Evolutionary conservation across 208 protist genomes (phyloP), one percentile per base, ranked within the genome.

Genomic region (Herpetomonas muscarum): DNA sequence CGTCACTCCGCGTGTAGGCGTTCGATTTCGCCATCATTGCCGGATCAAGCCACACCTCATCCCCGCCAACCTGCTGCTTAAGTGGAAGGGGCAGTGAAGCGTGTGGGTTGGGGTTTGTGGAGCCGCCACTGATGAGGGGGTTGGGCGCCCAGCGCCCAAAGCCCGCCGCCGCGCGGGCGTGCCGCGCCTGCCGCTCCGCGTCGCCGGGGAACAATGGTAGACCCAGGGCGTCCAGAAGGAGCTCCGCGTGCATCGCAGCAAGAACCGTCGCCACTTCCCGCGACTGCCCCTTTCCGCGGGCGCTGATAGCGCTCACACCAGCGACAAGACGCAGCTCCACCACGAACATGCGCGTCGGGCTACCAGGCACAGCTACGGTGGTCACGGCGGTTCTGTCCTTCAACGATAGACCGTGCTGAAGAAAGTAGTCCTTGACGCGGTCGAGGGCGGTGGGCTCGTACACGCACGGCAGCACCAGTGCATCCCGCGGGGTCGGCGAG

Each of bases 161-260:
- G 26, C 74, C 64, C 19, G 45, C 63, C 6, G 75, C 84, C 1
- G 67, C 76, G 30, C 29, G 46, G 10, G 87, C 87, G 54, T 94
- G 84, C 42, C 65, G 61, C 6, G 68, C 68, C 70, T 93, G 86
- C 5, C 75, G 75, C 9, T 36, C 50, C 0, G 32, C 24, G 42
- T 90, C 79, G 0, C 52, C 25, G 10, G 83, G 81, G 41, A 91
- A 92, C 21, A 95, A 55, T 12, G 74, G 65, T 3, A 65, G 59
- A 0, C 71, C 83, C 21, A 90, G 56, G 0, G 83, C 78, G 44
- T 90, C 89, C 24, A 90, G 59, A 26, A 91, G 68, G 39, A 94
- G 63, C 61, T 94, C 82, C 25, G 79, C 85, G 64, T 92, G 87
- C 87, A 94, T 94, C 28, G 87, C 84, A 17, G 81, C 81, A 1